Conservation (phyloP, 805 yeast species). For the Metschnikowia corniflorae region DNA sequence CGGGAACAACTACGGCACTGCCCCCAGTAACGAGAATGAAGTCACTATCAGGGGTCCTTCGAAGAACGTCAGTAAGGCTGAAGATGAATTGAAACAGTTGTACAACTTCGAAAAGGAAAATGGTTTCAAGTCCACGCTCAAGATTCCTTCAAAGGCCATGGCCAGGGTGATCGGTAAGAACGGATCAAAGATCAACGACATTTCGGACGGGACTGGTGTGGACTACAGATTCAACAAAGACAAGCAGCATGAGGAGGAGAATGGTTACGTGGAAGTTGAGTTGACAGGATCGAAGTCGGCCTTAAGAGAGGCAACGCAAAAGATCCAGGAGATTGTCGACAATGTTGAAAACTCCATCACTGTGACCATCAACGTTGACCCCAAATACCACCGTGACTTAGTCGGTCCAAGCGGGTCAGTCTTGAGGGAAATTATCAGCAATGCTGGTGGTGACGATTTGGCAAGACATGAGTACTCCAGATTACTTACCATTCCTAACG, state of each 20-base stretch:
- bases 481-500: constrained; percentile 66
- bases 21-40: constrained; percentile 53
- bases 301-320: constrained; percentile 65
- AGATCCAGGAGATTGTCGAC: constrained; percentile 58
- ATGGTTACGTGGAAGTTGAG: constrained; percentile 58
- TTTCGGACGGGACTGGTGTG: constrained; percentile 66
- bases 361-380: constrained; percentile 61
- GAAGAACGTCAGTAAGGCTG: constrained; percentile 78
- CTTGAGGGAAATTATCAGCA: constrained; percentile 66
- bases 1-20: constrained; percentile 24
- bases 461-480: constrained; percentile 47
- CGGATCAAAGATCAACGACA: constrained; percentile 80
- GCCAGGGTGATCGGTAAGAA: constrained; percentile 85
- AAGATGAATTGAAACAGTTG: constrained; percentile 79
- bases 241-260: constrained; percentile 41
- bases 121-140: constrained; percentile 61
- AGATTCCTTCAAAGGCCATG: constrained; percentile 70
- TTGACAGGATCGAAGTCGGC: constrained; percentile 76
- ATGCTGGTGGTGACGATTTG: constrained; percentile 64
- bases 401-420: constrained; percentile 77
- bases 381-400: constrained; percentile 68
- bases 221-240: constrained; percentile 47
- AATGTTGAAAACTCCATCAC: constrained; percentile 62
- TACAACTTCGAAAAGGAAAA: constrained; percentile 84
- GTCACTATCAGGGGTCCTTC: constrained; percentile 83